Percentiles rank a stretch among this genome's conserved stretches.
These are phyloP conservation scores for Alternaria triticina DNA, from an alignment of 2,329 filamentous ascomycete genomes.

Conservation along the genomic window DNA sequence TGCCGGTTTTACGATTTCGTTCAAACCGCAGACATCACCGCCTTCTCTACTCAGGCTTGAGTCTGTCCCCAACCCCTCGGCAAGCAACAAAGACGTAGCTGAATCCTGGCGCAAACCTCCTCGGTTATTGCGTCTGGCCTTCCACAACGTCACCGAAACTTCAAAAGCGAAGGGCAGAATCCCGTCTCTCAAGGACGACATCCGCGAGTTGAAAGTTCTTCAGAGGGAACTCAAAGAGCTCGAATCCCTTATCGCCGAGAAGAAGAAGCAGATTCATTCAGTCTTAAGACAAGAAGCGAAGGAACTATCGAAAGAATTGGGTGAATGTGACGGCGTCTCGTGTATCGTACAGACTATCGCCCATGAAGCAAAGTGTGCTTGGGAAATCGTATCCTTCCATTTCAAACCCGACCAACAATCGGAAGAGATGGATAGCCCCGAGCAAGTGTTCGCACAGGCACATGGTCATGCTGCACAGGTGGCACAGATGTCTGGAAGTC, in stretches of 20 bases:
- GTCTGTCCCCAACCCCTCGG: slow-evolving; percentile 39
- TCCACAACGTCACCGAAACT: slow-evolving; percentile 14
- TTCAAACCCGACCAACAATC: slow-evolving; percentile 30
- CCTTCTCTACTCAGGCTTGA: slow-evolving; percentile 47
- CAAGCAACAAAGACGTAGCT: slow-evolving; percentile 32
- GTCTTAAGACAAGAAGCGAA: slow-evolving; percentile 38
- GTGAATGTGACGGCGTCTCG: slow-evolving; percentile 52
- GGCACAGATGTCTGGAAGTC: slow-evolving; percentile 25
- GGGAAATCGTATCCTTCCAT: slow-evolving; percentile 37
- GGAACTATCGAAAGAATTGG: slow-evolving; percentile 48
- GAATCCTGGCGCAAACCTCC: slow-evolving; percentile 49
- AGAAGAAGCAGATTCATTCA: slow-evolving; percentile 44
- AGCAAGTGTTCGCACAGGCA: slow-evolving; percentile 27
- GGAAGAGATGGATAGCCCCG: slow-evolving; percentile 34
- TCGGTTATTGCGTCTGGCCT: slow-evolving; percentile 37
- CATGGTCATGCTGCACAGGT: slow-evolving; percentile 22
- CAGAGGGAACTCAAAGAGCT: slow-evolving; percentile 48
- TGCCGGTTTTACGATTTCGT: slow-evolving; percentile 50
- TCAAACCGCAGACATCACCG: slow-evolving; percentile 46
- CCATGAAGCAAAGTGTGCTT: slow-evolving; percentile 45
- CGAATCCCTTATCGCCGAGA: slow-evolving; percentile 44
- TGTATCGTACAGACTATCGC: slow-evolving; percentile 51
- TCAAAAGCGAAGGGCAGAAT: slow-evolving; percentile 7
- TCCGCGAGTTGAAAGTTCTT: slow-evolving; percentile 50
- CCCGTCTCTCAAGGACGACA: slow-evolving; percentile 46